phyloP scores from a whole-genome alignment of 768 basidiomycete genomes.

The Candolleomyces aberdarensis region DNA sequence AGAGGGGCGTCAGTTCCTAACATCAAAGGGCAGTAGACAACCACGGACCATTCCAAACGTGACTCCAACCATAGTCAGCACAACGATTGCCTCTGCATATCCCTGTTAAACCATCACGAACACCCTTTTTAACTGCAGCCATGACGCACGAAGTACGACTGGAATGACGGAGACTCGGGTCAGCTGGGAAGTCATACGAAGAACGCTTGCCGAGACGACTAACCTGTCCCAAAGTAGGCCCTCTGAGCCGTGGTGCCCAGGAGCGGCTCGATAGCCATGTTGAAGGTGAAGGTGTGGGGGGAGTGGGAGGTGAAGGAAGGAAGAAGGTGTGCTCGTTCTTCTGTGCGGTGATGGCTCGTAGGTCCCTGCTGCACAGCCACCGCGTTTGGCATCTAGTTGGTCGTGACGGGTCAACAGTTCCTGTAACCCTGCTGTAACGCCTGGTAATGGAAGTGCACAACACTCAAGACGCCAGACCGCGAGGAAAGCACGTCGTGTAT shows the following conservation, averaged over 20 bases:
- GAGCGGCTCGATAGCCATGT: conserved; percentile 71
- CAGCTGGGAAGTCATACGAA: conserved; percentile 3
- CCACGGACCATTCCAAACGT: conserved; percentile 59
- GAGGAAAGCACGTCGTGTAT: no score
- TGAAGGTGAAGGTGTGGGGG: conserved; percentile 12
- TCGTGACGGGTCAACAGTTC: no score
- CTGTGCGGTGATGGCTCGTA: no score
- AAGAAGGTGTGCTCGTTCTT: not conserved
- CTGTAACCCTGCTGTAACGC: no score
- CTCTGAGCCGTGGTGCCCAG: conserved; percentile 71
- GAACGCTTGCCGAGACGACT: conserved; percentile 19
- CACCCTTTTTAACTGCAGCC: not conserved
- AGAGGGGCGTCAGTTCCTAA: not conserved
- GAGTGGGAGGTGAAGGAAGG: conserved; percentile 8
- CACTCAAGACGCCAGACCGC: no score
- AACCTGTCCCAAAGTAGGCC: conserved; percentile 70
- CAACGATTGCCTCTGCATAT: conserved; percentile 64
- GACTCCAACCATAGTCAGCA: conserved; percentile 71
- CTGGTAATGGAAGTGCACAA: no score
- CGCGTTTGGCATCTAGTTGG: no score
- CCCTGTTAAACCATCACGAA: not conserved
- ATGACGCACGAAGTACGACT: conserved; percentile 56
- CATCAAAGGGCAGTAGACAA: conserved; percentile 9
- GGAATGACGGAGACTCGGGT: conserved; percentile 8
- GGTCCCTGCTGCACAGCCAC: no score